Base-by-base conservation (phyloP, 75 land plant species). In the Ceratopteris richardii region DNA sequence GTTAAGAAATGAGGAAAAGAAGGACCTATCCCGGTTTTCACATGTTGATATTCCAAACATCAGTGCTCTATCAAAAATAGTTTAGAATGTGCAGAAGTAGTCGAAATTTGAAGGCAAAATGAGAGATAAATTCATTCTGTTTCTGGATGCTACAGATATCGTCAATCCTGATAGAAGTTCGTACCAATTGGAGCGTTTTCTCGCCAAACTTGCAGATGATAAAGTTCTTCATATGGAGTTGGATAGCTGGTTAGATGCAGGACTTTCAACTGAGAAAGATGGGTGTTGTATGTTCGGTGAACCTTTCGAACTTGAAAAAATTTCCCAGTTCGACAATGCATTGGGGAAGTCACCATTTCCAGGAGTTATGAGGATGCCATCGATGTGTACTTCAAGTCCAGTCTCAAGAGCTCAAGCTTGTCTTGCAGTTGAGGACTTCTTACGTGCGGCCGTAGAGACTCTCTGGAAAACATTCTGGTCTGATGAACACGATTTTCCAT, bases 381-480 rank as follows among this genome's bases (percentile, higher is more conserved):
- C 61, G 40, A 51, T 73, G 30, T 59, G 50, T 39, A 51, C 64
- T 0, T 65, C 66, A 67, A 61, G 60, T n/a, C 27, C 74, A 3
- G 29, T 46, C 18, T 63, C 68, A 31, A 71, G 67, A 60, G 56
- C 61, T 31, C 86, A 77, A 37, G 67, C 69, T 47, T 77, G 56
- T 61, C 69, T 85, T 54, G 95, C 90, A 18, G 53, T 89, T 9
- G 86, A 89, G 64, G 83, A 88, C 50, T 88, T 88, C 57, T 56
- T 88, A 29, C 83, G 85, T 62, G 65, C 90, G 27, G 56, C 58
- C 29, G 60, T 65, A 0, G 66, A 73, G 54, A 67, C 82, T 29
- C 51, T 88, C 18, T 88, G 89, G 94, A 77, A 69, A n/a, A 75
- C 81, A 6, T 85, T 85, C 60, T 88, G 94, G 94, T 23, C 80